Evolutionary conservation across 2,329 filamentous ascomycete species (phyloP).

Genomic region (Sphaceloma murrayae): DNA sequence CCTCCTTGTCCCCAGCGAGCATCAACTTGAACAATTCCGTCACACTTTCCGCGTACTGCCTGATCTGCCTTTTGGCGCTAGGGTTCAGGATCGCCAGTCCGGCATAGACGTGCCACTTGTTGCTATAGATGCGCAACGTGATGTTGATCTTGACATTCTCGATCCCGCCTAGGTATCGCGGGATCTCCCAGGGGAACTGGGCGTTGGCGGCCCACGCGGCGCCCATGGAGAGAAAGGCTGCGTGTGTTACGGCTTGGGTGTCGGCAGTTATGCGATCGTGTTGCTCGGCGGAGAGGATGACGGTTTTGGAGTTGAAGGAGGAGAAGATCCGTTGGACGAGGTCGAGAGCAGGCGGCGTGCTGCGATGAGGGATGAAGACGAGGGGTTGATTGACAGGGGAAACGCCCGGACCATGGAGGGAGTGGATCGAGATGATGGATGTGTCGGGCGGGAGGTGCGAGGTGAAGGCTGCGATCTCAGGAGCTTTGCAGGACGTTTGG

Average conservation of each 20-base stretch:
- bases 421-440: constrained; percentile 92
- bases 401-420: constrained; percentile 84
- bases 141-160: constrained; percentile 99
- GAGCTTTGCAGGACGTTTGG: constrained; percentile 96
- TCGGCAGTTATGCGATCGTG: constrained; percentile 97
- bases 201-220: constrained; percentile 92
- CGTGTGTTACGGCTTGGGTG: constrained; percentile 95
- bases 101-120: constrained; percentile 99
- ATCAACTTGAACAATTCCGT: constrained; percentile 96
- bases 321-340: constrained; percentile 74
- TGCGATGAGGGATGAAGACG: constrained; percentile 88
- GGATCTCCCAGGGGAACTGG: constrained; percentile 94
- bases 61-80: constrained; percentile 81
- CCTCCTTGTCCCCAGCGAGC: constrained; percentile 71
- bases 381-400: constrained; percentile 83
- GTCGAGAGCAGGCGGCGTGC: constrained; percentile 61
- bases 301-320: constrained; percentile 76
- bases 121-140: constrained; percentile 90
- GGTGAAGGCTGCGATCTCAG: constrained; percentile 90
- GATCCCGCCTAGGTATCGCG: constrained; percentile 92
- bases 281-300: constrained; percentile 74
- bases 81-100: constrained; percentile 95
- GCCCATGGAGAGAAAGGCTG: constrained; percentile 91
- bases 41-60: constrained; percentile 84
- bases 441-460: constrained; percentile 78